phyloP scores from a whole-genome alignment of 305 asterid species.

The Fraxinus floribunda region DNA sequence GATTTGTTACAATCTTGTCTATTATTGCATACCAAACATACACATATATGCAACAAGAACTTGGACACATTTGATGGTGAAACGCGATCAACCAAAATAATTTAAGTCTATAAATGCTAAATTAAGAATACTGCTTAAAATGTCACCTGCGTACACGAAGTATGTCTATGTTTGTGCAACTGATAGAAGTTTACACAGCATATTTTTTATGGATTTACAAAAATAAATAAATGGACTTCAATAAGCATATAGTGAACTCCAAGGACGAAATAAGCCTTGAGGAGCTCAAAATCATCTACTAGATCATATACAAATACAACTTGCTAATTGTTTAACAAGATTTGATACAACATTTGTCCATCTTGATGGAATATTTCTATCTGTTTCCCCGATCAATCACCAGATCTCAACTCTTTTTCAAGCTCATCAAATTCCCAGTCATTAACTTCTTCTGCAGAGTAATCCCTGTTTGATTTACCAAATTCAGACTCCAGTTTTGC shows the following conservation, averaged over 20 bases:
- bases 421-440: slow-evolving; percentile 97
- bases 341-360: slow-evolving; percentile 21
- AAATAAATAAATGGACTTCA: slow-evolving; percentile 21
- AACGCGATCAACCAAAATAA: background rate
- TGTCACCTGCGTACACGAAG: background rate
- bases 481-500: slow-evolving; percentile 88
- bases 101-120: background rate
- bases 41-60: background rate
- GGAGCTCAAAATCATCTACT: slow-evolving; percentile 27
- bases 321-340: slow-evolving; percentile 13
- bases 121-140: background rate
- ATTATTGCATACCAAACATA: background rate
- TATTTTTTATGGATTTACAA: slow-evolving; percentile 21
- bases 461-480: slow-evolving; percentile 62
- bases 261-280: slow-evolving; percentile 25
- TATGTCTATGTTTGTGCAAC: background rate
- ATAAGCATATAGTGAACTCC: slow-evolving; percentile 29
- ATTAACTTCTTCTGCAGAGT: slow-evolving; percentile 79
- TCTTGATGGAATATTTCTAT: background rate
- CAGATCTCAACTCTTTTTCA: slow-evolving; percentile 68
- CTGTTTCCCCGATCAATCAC: slow-evolving; percentile 48
- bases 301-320: slow-evolving; percentile 23
- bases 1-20: background rate
- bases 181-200: background rate
- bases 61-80: background rate